Evolutionary conservation across 2,329 filamentous ascomycete species (phyloP).

Genomic region (Teratosphaeria destructans): DNA sequence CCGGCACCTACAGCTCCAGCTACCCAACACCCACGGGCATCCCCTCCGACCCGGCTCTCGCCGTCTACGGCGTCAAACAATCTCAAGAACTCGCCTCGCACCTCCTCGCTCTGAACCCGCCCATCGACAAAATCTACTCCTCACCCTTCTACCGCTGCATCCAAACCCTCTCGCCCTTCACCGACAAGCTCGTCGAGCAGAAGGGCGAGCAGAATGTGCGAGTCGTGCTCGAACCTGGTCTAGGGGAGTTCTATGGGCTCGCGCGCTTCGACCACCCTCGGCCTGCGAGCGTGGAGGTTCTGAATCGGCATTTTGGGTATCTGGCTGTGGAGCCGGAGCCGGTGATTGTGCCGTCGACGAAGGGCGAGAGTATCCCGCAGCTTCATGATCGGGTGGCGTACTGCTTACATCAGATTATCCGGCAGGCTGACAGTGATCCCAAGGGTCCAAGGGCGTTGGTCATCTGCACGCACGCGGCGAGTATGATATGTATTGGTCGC

Average conservation of each 20-base stretch:
- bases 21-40: constrained; percentile 79
- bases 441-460: constrained; percentile 58
- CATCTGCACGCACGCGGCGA: constrained; percentile 82
- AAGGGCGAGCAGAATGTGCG: constrained; percentile 5
- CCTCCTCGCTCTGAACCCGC: constrained; percentile 52
- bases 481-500: constrained; percentile 76
- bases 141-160: constrained; percentile 82
- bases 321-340: constrained; percentile 39
- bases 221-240: constrained; percentile 30
- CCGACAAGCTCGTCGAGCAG: constrained; percentile 37
- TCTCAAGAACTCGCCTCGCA: constrained; percentile 62
- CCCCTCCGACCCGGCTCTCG: constrained; percentile 75
- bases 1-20: constrained; percentile 64
- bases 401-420: constrained; percentile 59
- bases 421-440: constrained; percentile 56
- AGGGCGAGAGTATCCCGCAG: constrained; percentile 69
- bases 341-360: constrained; percentile 55
- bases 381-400: constrained; percentile 72
- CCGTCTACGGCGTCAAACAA: constrained; percentile 77
- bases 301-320: constrained; percentile 59
- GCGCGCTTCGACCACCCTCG: constrained; percentile 77
- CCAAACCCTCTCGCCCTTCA: constrained; percentile 67
- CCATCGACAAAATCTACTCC: constrained; percentile 68
- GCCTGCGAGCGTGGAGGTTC: constrained; percentile 53
- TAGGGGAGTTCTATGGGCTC: constrained; percentile 80